Evolutionary conservation across 2,329 filamentous ascomycete species (phyloP).

Genomic region (Penicillium sp.): DNA sequence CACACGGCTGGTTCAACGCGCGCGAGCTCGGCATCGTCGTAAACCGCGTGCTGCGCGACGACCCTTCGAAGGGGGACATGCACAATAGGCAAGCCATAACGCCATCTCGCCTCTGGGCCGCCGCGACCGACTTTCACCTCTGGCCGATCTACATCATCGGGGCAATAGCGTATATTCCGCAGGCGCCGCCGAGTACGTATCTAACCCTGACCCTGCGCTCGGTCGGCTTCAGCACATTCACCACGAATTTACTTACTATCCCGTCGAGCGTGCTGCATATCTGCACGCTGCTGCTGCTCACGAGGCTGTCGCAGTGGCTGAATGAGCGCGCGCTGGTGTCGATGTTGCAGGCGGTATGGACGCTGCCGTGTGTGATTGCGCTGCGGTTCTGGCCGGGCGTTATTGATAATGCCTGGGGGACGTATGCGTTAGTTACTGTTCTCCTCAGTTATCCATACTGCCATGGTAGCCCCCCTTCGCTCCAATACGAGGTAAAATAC

Average conservation of each 20-base stretch:
- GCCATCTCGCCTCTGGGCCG: constrained; percentile 44
- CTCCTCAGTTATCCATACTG: constrained; percentile 56
- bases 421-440: constrained; percentile 51
- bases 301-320: constrained; percentile 49
- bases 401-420: constrained; percentile 47
- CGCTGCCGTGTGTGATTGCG: constrained; percentile 49
- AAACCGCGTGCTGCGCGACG: constrained; percentile 54
- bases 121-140: constrained; percentile 51
- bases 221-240: constrained; percentile 56
- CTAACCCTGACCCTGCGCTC: constrained; percentile 44
- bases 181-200: constrained; percentile 29
- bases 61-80: constrained; percentile 54
- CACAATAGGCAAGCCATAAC: constrained; percentile 51
- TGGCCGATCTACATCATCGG: constrained; percentile 36
- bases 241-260: constrained; percentile 61
- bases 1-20: constrained; percentile 34
- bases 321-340: constrained; percentile 47
- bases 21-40: constrained; percentile 63
- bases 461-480: constrained; percentile 42
- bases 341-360: constrained; percentile 51
- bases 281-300: constrained; percentile 51
- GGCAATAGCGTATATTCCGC: constrained; percentile 39
- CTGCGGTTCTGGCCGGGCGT: constrained; percentile 47
- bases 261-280: constrained; percentile 56
- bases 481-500: neutral